These are phyloP conservation scores for Gorgonomyces haynaldii DNA, from an alignment of 192 early-diverging fungal genomes.

Conservation along the genomic window DNA sequence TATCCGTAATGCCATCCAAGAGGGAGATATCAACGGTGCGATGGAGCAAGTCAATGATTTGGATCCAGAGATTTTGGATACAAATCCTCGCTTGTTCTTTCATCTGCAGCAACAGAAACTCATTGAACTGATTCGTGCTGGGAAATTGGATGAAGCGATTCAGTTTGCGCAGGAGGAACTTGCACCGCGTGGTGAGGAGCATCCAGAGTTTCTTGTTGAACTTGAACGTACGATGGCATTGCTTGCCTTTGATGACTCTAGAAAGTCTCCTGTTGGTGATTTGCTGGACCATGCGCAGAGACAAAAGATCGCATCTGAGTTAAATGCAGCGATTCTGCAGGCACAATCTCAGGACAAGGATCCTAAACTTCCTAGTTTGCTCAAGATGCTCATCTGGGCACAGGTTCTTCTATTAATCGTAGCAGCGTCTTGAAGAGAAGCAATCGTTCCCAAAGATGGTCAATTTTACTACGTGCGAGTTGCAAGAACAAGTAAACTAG, in stretches of 20 bases:
- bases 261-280: constrained; percentile 65
- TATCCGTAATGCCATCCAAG: constrained; percentile 84
- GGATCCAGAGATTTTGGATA: constrained; percentile 96
- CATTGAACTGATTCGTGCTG: constrained; percentile 86
- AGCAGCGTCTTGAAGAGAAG: constrained; percentile 75
- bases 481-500: too few species aligned
- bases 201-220: constrained; percentile 91
- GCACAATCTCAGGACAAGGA: constrained; percentile 87
- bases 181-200: constrained; percentile 94
- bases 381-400: constrained; percentile 89
- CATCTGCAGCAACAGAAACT: constrained; percentile 94
- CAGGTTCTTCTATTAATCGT: constrained; percentile 40
- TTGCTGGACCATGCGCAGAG: constrained; percentile 80
- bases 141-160: constrained; percentile 68
- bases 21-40: constrained; percentile 80
- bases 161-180: constrained; percentile 96
- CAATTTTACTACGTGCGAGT: constrained; percentile 68
- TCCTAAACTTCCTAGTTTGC: constrained; percentile 79
- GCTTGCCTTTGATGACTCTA: constrained; percentile 71
- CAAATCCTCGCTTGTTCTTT: constrained; percentile 86
- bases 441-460: constrained; percentile 73
- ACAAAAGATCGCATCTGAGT: constrained; percentile 84
- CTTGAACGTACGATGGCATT: constrained; percentile 94
- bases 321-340: constrained; percentile 85
- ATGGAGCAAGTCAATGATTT: constrained; percentile 89